Percentiles rank a stretch among this genome's conserved stretches.
phyloP scores from a whole-genome alignment of 148 eudicot species.

The Linanthus parryae region DNA sequence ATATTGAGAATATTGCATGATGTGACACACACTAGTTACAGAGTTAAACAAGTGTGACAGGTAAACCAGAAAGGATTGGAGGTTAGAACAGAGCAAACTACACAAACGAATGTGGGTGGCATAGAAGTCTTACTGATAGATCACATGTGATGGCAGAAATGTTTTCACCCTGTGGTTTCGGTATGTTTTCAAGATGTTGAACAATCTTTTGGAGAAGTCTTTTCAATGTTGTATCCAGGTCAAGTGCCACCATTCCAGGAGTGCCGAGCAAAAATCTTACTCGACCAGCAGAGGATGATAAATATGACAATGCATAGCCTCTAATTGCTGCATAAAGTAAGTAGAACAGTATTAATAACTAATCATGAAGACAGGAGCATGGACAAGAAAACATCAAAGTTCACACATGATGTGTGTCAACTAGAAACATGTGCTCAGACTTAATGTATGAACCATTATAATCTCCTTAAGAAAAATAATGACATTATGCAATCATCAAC shows the following conservation, averaged over 20 bases:
- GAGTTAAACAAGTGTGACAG: too few species aligned
- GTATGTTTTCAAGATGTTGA: conserved; percentile 93
- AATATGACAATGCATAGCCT: conserved; percentile 93
- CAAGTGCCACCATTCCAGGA: conserved; percentile 99
- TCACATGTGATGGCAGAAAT: conserved; percentile 86
- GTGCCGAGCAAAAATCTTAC: conserved; percentile 84
- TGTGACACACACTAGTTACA: too few species aligned
- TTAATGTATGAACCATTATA: too few species aligned
- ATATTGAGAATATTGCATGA: too few species aligned
- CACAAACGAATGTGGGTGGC: not conserved
- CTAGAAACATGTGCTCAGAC: not conserved
- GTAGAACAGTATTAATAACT: conserved; percentile 2
- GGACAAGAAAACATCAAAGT: not conserved
- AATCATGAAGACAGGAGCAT: not conserved
- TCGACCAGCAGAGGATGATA: conserved; percentile 97
- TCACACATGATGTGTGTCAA: not conserved
- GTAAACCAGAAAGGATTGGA: too few species aligned
- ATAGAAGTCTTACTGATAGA: conserved; percentile 66
- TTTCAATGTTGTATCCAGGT: conserved; percentile 75
- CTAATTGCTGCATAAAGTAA: conserved; percentile 68
- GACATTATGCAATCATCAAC: too few species aligned
- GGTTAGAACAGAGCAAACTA: too few species aligned
- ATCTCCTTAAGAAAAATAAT: too few species aligned
- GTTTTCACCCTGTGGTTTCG: conserved; percentile 96
- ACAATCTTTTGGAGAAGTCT: conserved; percentile 85